phyloP scores from a whole-genome alignment of 1,139 yeast species.

The Hansenula lynferdii region DNA sequence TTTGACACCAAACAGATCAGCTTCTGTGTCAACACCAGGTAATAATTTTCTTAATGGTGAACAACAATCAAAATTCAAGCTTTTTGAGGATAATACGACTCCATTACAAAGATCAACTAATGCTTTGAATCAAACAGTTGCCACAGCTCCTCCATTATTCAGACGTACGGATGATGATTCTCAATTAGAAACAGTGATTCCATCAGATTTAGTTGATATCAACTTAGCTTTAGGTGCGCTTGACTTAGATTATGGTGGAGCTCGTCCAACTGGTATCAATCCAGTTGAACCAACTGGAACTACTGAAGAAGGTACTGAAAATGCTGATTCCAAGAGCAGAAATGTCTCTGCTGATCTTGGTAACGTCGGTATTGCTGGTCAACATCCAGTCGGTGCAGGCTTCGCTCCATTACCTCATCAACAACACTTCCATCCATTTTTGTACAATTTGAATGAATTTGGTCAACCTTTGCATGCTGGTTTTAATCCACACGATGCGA shows the following conservation, averaged over 20 bases:
- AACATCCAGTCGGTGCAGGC: no score
- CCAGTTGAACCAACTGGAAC: conserved; percentile 9
- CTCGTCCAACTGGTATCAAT: conserved; percentile 8
- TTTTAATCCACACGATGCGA: conserved; percentile 14
- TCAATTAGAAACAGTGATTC: conserved; percentile 6
- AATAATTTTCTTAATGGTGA: conserved; percentile 3
- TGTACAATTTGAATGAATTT: conserved; percentile 18
- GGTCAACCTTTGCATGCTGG: conserved; percentile 22
- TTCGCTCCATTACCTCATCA: no score
- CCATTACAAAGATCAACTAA: conserved; percentile 21
- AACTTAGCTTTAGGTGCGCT: conserved; percentile 22
- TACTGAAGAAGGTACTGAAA: conserved; percentile 4
- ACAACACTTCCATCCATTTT: conserved; percentile 21
- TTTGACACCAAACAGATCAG: conserved; percentile 9
- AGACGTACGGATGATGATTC: conserved; percentile 9
- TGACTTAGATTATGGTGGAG: conserved; percentile 16
- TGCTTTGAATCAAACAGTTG: conserved; percentile 10
- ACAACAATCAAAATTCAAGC: conserved; percentile 29
- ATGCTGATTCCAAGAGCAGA: no score
- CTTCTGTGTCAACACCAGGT: conserved; percentile 14
- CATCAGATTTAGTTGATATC: conserved; percentile 18
- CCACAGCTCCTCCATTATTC: conserved; percentile 22
- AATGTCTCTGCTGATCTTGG: no score
- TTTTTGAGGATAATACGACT: conserved; percentile 22
- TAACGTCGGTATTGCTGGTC: no score